A percentile compares a stretch with the other conserved stretches of the same genome.
These are phyloP conservation scores for Monosporozyma yasuniensis DNA, from an alignment of 805 yeast species.

Conservation along the genomic window DNA sequence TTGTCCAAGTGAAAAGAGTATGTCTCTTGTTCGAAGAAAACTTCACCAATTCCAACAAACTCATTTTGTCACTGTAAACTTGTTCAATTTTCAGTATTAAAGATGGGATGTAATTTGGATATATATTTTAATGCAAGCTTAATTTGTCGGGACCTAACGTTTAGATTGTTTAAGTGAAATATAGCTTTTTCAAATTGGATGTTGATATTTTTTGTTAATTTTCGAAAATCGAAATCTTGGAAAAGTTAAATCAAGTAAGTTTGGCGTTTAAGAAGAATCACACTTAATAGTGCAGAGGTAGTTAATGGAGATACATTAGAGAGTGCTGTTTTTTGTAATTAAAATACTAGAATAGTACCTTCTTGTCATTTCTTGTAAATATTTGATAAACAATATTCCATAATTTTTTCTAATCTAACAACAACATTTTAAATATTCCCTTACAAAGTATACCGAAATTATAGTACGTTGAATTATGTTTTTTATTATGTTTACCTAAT, in stretches of 20 bases:
- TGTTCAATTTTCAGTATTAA: no score
- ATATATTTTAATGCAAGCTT: background rate
- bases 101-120: background rate
- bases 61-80: background rate
- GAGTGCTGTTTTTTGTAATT: no score
- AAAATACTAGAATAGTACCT: no score
- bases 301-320: no score
- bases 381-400: no score
- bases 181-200: background rate
- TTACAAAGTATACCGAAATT: no score
- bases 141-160: background rate
- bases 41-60: conserved; percentile 3
- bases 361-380: no score
- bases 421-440: no score
- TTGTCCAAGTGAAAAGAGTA: conserved; percentile 19
- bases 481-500: background rate
- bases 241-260: background rate
- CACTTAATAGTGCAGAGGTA: no score
- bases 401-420: no score
- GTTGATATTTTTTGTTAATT: background rate
- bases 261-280: background rate
- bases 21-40: conserved; percentile 15
- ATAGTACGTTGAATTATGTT: background rate
- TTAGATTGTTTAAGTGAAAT: background rate
- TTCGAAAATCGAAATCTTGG: background rate